A percentile compares a stretch with the other conserved stretches of the same genome.
These are phyloP conservation scores for Centella asiatica DNA, from an alignment of 129 eudicot species.

Conservation along the genomic window DNA sequence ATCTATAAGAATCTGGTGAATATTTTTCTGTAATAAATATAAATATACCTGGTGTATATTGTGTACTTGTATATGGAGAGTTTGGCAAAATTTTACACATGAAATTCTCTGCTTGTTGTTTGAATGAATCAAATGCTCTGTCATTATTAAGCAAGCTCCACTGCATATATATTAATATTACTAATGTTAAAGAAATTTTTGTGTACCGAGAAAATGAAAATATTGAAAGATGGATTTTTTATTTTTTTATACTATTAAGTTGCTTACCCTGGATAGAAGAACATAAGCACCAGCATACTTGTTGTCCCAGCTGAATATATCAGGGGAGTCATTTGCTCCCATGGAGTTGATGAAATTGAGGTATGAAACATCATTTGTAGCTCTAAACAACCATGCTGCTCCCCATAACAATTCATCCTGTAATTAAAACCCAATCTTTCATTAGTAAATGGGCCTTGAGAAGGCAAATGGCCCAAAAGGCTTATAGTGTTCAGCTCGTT, in stretches of 20 bases:
- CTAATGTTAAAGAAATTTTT: too few species aligned
- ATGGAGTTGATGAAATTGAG: conserved; percentile 44
- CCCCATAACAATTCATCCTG: conserved; percentile 97
- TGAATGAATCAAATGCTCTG: conserved; percentile 42
- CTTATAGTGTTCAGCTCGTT: background rate
- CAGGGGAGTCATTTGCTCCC: conserved; percentile 61
- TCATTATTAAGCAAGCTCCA: conserved; percentile 48
- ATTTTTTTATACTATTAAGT: background rate
- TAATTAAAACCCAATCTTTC: background rate
- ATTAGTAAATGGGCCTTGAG: background rate
- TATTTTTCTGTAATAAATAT: background rate
- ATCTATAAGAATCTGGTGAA: background rate
- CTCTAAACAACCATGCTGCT: conserved; percentile 82
- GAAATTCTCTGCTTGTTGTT: conserved; percentile 78
- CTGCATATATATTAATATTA: conserved; percentile 27
- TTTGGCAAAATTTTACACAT: conserved; percentile 74
- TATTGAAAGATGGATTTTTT: too few species aligned
- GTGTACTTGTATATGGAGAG: conserved; percentile 77
- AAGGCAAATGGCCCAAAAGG: background rate
- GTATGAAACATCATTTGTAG: conserved; percentile 58
- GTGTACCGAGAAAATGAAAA: too few species aligned
- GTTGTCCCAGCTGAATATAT: conserved; percentile 92
- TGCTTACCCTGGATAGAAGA: conserved; percentile 79
- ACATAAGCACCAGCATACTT: conserved; percentile 85
- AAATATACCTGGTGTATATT: conserved; percentile 60